A percentile compares a stretch with the other conserved stretches of the same genome.
These are phyloP conservation scores for Geotrichum histeridarum DNA, from an alignment of 1,139 yeast species.

Conservation along the genomic window DNA sequence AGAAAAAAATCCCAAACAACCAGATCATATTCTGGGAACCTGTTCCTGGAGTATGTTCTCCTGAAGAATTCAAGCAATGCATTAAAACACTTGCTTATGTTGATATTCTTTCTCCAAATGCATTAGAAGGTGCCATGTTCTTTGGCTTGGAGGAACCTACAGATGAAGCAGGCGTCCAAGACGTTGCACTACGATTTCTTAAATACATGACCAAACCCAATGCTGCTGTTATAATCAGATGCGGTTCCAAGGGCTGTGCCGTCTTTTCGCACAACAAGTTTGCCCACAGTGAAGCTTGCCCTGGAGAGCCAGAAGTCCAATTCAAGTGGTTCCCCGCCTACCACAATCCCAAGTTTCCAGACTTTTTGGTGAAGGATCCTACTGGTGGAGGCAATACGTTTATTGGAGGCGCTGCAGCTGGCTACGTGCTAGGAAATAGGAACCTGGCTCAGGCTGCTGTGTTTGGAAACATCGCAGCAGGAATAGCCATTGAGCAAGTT, in stretches of 20 bases:
- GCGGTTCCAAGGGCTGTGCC: constrained; percentile 27
- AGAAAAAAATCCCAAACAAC: background rate
- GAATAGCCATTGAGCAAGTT: constrained; percentile 67
- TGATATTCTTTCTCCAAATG: constrained; percentile 73
- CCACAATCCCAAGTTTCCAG: constrained; percentile 41
- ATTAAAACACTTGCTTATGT: constrained; percentile 44
- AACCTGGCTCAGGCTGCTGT: constrained; percentile 56
- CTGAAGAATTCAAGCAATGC: constrained; percentile 46
- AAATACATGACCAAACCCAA: constrained; percentile 39
- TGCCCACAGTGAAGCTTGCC: background rate
- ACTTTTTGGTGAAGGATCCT: constrained; percentile 63
- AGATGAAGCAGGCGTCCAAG: constrained; percentile 39
- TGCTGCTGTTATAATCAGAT: constrained; percentile 48
- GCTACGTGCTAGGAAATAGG: constrained; percentile 41
- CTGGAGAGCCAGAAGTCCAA: background rate
- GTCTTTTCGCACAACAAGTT: constrained; percentile 19
- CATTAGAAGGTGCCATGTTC: constrained; percentile 69
- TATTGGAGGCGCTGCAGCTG: constrained; percentile 74
- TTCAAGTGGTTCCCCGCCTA: constrained; percentile 62
- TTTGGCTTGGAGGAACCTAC: constrained; percentile 43
- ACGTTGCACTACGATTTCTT: constrained; percentile 44
- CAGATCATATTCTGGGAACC: constrained; percentile 66
- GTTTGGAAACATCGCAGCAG: constrained; percentile 74
- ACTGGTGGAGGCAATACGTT: constrained; percentile 94
- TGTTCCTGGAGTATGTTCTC: constrained; percentile 65